Evolutionary conservation across 2,329 filamentous ascomycete species (phyloP).

Genomic region (Hawksworthiomyces lignivorus): DNA sequence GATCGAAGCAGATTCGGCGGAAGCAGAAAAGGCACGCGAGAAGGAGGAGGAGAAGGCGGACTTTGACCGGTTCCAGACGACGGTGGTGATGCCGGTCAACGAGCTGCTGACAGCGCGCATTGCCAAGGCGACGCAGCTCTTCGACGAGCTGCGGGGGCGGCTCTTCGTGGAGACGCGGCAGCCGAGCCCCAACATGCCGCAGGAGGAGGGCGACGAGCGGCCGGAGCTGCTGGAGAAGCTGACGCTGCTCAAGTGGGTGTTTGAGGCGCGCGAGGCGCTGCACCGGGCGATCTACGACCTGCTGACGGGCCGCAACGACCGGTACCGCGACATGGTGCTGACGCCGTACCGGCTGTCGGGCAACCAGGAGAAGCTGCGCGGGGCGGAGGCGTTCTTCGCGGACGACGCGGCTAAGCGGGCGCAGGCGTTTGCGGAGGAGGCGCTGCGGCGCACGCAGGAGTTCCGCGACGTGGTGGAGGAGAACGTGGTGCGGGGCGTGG

Average conservation of each 20-base stretch:
- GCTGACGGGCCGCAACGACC: slow-evolving; percentile 74
- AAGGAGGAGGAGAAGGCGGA: slow-evolving; percentile 70
- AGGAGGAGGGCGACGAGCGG: slow-evolving; percentile 91
- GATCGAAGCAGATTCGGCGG: slow-evolving; percentile 67
- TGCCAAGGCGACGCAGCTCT: slow-evolving; percentile 63
- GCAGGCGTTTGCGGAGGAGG: slow-evolving; percentile 61
- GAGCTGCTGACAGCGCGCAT: slow-evolving; percentile 72
- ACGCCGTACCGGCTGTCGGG: slow-evolving; percentile 69
- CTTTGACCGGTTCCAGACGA: slow-evolving; percentile 77
- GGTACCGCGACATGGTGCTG: slow-evolving; percentile 77
- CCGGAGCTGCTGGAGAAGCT: slow-evolving; percentile 91
- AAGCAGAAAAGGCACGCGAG: slow-evolving; percentile 60
- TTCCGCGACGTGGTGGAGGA: slow-evolving; percentile 74
- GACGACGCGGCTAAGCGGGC: slow-evolving; percentile 69
- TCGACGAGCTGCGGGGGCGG: slow-evolving; percentile 64
- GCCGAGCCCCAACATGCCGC: slow-evolving; percentile 69
- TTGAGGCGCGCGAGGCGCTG: slow-evolving; percentile 82
- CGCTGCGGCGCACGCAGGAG: slow-evolving; percentile 63
- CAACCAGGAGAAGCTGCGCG: slow-evolving; percentile 70
- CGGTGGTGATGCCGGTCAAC: slow-evolving; percentile 78
- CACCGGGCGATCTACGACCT: slow-evolving; percentile 82
- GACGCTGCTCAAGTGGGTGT: slow-evolving; percentile 93
- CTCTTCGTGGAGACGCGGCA: slow-evolving; percentile 65
- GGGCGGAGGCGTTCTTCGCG: slow-evolving; percentile 74
- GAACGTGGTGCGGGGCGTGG: slow-evolving; percentile 80